A percentile compares a stretch with the other conserved stretches of the same genome.
Conservation (phyloP, 345 rosid genomes). For the Trapa incisa region DNA sequence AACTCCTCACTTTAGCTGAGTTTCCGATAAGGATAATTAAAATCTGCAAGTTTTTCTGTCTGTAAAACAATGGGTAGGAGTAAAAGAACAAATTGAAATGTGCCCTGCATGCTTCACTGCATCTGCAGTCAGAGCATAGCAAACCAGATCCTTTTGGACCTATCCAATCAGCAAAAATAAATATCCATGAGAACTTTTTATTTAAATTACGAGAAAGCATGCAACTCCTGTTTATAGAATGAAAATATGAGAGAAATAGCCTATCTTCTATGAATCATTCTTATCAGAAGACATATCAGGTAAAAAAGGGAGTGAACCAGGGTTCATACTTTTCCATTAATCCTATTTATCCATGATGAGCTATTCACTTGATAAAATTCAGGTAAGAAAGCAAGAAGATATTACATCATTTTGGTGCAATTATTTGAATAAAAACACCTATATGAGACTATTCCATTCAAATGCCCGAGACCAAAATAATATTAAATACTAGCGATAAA, state of each 20-base stretch:
- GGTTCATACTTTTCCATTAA: not conserved
- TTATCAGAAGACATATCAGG: not conserved
- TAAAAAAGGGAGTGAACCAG: not conserved
- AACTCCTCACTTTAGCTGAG: conserved; percentile 19
- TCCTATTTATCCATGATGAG: not conserved
- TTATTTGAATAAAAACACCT: not conserved
- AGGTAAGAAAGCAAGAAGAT: too few species aligned
- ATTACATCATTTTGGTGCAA: too few species aligned
- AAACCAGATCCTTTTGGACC: conserved; percentile 37
- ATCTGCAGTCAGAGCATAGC: conserved; percentile 27
- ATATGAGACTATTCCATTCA: not conserved
- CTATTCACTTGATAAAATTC: not conserved
- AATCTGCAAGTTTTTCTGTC: conserved; percentile 31
- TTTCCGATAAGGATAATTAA: conserved; percentile 15
- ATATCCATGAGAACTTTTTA: conserved; percentile 8
- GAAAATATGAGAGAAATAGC: not conserved
- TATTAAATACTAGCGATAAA: not conserved
- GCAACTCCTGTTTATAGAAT: not conserved
- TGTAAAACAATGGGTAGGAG: conserved; percentile 32
- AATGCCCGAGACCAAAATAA: not conserved
- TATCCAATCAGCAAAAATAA: conserved; percentile 19
- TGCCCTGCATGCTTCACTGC: conserved; percentile 48
- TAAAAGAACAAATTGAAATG: conserved; percentile 35
- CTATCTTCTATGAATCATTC: not conserved
- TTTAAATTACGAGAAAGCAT: not conserved